Conservation (phyloP, 2,329 filamentous ascomycete species). For the Diaporthe sp. region DNA sequence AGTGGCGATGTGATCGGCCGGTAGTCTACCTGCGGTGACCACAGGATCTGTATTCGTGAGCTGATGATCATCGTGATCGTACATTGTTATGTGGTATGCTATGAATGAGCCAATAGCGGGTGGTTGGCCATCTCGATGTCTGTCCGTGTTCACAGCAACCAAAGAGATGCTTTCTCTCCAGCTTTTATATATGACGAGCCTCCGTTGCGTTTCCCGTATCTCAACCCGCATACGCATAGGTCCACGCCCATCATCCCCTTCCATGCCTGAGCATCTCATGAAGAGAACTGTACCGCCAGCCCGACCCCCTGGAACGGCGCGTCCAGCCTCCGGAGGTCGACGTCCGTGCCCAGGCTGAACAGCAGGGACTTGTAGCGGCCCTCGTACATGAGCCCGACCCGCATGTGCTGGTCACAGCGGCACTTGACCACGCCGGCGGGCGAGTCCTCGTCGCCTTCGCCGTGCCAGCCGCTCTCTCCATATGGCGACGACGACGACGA, state of each 20-base stretch:
- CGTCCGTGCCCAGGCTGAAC: slow-evolving; percentile 88
- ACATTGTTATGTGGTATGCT: too few relatives aligned
- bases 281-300: slow-evolving; percentile 86
- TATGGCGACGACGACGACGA: background rate
- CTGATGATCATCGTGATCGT: background rate
- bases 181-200: background rate
- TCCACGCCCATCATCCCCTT: background rate
- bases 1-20: background rate
- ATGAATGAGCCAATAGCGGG: background rate
- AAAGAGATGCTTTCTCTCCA: background rate
- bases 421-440: slow-evolving; percentile 84
- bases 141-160: background rate
- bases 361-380: slow-evolving; percentile 92
- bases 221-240: background rate
- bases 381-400: slow-evolving; percentile 91
- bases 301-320: slow-evolving; percentile 84
- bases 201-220: too few relatives aligned
- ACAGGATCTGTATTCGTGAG: background rate
- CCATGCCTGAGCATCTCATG: slow-evolving; percentile 59
- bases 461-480: background rate
- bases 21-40: background rate
- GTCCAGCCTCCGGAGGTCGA: slow-evolving; percentile 83
- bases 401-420: slow-evolving; percentile 88
- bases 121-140: background rate
- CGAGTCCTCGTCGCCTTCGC: slow-evolving; percentile 44